Evolutionary conservation across 2,329 filamentous ascomycete species (phyloP), one percentile per base, ranked within the genome.

Genomic region (Phaeoacremonium minimum): DNA sequence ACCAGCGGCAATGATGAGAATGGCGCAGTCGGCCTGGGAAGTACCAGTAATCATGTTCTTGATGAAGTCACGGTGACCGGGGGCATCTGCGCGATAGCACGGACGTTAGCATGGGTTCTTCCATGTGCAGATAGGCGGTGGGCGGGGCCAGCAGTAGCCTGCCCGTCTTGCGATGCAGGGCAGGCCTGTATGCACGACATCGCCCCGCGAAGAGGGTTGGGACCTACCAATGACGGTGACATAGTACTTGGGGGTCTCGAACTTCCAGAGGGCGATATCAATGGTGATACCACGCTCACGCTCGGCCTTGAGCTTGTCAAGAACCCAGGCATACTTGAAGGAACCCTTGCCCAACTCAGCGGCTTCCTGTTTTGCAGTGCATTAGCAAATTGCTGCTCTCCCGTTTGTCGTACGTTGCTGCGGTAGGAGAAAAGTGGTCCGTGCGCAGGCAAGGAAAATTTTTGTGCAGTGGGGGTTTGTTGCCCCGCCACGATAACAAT

Each of bases 31-130:
- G 61, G 93, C 93, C 86, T 97, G 93, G 73, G 93, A 98, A 67
- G 93, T 97, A 90, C 93, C 93, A 85, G 93, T 97, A 74, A 98
- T 98, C 93, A 98, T 98, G 90, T 97, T 98, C 91, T 98, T 98
- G 88, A 98, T 97, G 83, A 97, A 98, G 69, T 98, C 93, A 93
- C 93, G 91, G 77, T 98, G 93, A 76, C 93, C 93, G 64, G 93
- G 93, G 71, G 93, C 93, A 66, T 98, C 87, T 85, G 54, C 8
- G 13, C 17, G 28, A 4, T n/a, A n/a, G n/a, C 28, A 20, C 5
- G 33, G 5, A 26, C 8, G 41, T 52, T 43, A 56, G 53, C 47
- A 42, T 33, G 26, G 15, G 20, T 28, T 7, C n/a, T n/a, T n/a
- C n/a, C n/a, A n/a, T n/a, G 12, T 12, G 6, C 29, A 40, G 38